A percentile compares a stretch with the other conserved stretches of the same genome.
Evolutionary conservation across 23 red algal species (phyloP).

Genomic region (Gracilaria gracilis): DNA sequence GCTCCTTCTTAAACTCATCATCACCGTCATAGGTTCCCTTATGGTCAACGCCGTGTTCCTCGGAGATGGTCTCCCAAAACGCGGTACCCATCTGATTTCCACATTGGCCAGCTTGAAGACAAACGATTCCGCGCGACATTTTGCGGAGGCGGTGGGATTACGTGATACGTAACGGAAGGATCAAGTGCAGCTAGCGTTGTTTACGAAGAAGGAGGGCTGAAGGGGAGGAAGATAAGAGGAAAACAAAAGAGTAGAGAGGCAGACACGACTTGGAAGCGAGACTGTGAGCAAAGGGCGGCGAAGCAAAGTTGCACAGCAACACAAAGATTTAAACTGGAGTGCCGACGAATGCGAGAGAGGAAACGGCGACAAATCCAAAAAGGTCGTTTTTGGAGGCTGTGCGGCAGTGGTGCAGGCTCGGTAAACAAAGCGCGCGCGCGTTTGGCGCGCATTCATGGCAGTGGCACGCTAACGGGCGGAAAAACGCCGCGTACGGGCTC

Average conservation of each 20-base stretch:
- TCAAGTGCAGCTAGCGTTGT: not conserved
- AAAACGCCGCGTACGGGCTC: slow-evolving; percentile 9
- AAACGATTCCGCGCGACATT: slow-evolving; percentile 58
- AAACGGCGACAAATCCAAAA: not conserved
- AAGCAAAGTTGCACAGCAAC: not conserved
- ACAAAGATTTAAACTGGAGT: slow-evolving; percentile 6
- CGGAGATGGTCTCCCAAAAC: slow-evolving; percentile 97
- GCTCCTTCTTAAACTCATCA: slow-evolving; percentile 65
- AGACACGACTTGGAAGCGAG: not conserved
- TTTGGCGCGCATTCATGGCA: slow-evolving; percentile 39
- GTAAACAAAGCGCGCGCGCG: slow-evolving; percentile 4
- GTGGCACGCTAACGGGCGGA: slow-evolving; percentile 13
- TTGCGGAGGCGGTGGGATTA: slow-evolving; percentile 6
- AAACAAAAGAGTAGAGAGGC: not conserved
- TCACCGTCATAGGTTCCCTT: slow-evolving; percentile 76
- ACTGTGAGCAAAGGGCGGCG: not conserved
- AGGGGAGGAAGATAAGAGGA: not conserved
- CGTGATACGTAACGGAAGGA: not conserved
- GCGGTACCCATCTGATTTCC: slow-evolving; percentile 96
- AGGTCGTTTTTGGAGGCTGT: not conserved
- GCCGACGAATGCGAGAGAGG: not conserved
- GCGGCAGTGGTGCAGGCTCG: not conserved
- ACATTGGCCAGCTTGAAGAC: slow-evolving; percentile 92
- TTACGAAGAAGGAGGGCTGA: not conserved
- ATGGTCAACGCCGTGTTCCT: slow-evolving; percentile 91